These are phyloP conservation scores for Geotrichum cucujoidarum DNA, from an alignment of 1,139 yeast species.

Conservation along the genomic window DNA sequence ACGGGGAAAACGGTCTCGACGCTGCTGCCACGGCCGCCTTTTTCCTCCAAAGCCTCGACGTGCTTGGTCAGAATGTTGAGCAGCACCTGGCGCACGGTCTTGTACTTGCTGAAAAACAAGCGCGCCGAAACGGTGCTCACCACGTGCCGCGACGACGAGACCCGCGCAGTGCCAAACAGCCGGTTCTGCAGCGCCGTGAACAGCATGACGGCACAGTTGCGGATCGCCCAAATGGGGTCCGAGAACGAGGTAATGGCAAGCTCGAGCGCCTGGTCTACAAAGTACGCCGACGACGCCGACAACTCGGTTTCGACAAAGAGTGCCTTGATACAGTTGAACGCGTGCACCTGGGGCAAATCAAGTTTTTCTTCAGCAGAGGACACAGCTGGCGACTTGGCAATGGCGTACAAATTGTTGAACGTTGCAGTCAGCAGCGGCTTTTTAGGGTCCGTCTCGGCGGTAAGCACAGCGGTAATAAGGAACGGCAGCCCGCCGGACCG, in stretches of 20 bases:
- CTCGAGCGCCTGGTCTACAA: slow-evolving; percentile 54
- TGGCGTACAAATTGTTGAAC: slow-evolving; percentile 46
- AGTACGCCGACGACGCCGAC: slow-evolving; percentile 48
- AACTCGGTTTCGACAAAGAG: slow-evolving; percentile 67
- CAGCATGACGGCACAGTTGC: slow-evolving; percentile 91
- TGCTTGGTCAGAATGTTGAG: slow-evolving; percentile 43
- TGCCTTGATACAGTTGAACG: slow-evolving; percentile 75
- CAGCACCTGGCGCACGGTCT: slow-evolving; percentile 48
- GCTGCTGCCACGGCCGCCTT: slow-evolving; percentile 16
- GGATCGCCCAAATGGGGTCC: slow-evolving; percentile 71
- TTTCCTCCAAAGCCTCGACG: slow-evolving; percentile 30
- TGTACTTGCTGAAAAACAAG: slow-evolving; percentile 62
- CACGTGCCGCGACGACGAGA: slow-evolving; percentile 28
- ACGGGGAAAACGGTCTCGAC: slow-evolving; percentile 69
- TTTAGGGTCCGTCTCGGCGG: slow-evolving; percentile 43
- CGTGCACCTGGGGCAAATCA: slow-evolving; percentile 90
- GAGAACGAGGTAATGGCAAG: slow-evolving; percentile 60
- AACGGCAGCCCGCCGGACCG: slow-evolving; percentile 90
- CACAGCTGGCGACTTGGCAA: slow-evolving; percentile 50
- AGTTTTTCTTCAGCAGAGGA: slow-evolving; percentile 46
- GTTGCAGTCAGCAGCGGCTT: slow-evolving; percentile 45
- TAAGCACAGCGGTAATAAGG: slow-evolving; percentile 64
- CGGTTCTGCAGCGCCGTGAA: slow-evolving; percentile 78
- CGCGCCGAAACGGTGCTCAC: slow-evolving; percentile 51
- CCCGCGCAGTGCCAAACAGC: slow-evolving; percentile 60